phyloP scores from a whole-genome alignment of 768 basidiomycete genomes.

The Dictyophora rubrovolvata region DNA sequence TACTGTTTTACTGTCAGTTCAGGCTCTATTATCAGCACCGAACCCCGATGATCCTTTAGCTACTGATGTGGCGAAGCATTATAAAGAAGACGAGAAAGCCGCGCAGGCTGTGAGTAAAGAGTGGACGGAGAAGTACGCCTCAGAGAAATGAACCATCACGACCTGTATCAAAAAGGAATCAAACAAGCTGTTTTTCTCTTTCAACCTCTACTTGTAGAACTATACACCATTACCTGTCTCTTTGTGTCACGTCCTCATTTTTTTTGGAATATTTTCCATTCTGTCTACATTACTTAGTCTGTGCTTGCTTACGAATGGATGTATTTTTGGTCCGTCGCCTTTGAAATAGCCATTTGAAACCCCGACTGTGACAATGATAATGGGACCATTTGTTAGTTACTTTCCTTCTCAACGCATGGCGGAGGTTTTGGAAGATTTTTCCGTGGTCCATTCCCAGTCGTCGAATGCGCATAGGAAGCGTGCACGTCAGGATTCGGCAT shows the following conservation, averaged over 20 bases:
- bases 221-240: not conserved
- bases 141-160: not conserved
- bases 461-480: not conserved
- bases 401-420: slow-evolving; percentile 1
- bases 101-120: slow-evolving; percentile 87
- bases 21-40: slow-evolving; percentile 91
- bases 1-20: slow-evolving; percentile 91
- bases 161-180: not conserved
- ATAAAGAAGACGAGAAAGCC: slow-evolving; percentile 93
- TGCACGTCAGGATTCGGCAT: slow-evolving; percentile 4
- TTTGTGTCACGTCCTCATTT: too few relatives aligned
- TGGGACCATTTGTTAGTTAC: not conserved
- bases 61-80: slow-evolving; percentile 94
- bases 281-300: not conserved
- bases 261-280: not conserved
- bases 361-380: not conserved
- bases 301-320: not conserved
- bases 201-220: slow-evolving; percentile 4
- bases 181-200: not conserved
- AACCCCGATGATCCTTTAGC: slow-evolving; percentile 96
- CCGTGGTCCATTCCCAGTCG: not conserved
- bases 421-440: not conserved
- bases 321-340: not conserved
- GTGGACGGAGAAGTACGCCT: slow-evolving; percentile 90
- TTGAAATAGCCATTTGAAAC: not conserved